phyloP scores from a whole-genome alignment of 331 rosid species.

The Quercus phellos region DNA sequence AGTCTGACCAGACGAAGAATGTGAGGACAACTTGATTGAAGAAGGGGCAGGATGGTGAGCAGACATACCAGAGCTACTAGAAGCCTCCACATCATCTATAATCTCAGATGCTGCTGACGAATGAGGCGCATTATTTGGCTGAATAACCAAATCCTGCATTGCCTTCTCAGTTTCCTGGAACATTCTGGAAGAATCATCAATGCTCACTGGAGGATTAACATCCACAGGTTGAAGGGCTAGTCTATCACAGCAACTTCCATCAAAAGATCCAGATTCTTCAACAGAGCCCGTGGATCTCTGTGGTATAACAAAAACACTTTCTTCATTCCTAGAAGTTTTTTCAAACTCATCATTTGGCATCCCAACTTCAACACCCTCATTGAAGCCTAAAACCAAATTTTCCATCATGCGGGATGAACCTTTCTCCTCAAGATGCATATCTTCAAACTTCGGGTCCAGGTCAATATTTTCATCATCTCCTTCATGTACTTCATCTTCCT shows the following conservation, averaged over 20 bases:
- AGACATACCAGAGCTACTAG: conserved; percentile 41
- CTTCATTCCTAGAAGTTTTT: conserved; percentile 47
- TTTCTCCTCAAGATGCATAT: conserved; percentile 68
- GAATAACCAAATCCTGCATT: conserved; percentile 40
- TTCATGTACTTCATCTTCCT: conserved; percentile 92
- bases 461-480: conserved; percentile 61
- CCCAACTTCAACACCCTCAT: conserved; percentile 91
- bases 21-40: conserved; percentile 42
- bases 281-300: conserved; percentile 34
- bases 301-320: conserved; percentile 31
- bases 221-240: conserved; percentile 40
- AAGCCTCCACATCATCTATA: conserved; percentile 41
- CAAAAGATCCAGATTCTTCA: conserved; percentile 49
- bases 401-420: conserved; percentile 69
- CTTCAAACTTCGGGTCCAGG: conserved; percentile 51
- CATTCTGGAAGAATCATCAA: conserved; percentile 42
- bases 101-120: conserved; percentile 34
- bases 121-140: conserved; percentile 39
- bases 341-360: conserved; percentile 86
- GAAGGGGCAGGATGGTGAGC: conserved; percentile 43
- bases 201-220: conserved; percentile 42
- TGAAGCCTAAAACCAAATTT: conserved; percentile 78
- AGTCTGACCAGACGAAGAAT: conserved; percentile 42
- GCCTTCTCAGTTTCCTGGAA: conserved; percentile 58
- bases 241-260: conserved; percentile 34